phyloP scores from a whole-genome alignment of 352 stramenopile species.

The Pythium dissimile region DNA sequence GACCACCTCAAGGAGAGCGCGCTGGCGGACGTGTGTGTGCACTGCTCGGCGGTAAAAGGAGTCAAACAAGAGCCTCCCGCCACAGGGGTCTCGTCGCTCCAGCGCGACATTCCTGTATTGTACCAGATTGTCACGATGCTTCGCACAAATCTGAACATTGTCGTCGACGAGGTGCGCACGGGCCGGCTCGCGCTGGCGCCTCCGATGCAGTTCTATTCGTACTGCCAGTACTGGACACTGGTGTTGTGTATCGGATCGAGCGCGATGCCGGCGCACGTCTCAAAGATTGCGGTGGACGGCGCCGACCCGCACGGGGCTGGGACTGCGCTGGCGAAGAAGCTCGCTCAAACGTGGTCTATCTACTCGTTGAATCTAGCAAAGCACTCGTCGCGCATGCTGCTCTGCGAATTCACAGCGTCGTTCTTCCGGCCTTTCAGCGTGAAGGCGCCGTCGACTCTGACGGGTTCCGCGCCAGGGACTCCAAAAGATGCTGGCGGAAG shows the following conservation, averaged over 20 bases:
- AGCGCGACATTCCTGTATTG: conserved; percentile 62
- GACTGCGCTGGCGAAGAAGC: conserved; percentile 30
- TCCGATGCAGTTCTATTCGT: conserved; percentile 39
- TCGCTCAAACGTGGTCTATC: conserved; percentile 54
- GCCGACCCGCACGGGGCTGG: conserved; percentile 20
- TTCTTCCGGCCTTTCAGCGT: conserved; percentile 56
- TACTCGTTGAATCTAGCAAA: conserved; percentile 52
- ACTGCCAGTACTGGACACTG: conserved; percentile 75
- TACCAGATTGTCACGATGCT: conserved; percentile 57
- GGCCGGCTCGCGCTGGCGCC: conserved; percentile 48
- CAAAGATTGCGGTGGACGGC: conserved; percentile 46
- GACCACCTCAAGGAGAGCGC: conserved; percentile 56
- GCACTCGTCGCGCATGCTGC: conserved; percentile 46
- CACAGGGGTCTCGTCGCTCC: conserved; percentile 36
- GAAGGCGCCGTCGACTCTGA: conserved; percentile 9
- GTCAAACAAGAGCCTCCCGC: not conserved
- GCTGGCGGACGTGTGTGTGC: conserved; percentile 46
- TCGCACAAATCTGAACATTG: conserved; percentile 44
- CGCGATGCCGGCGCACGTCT: conserved; percentile 56
- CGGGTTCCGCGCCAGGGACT: conserved; percentile 13
- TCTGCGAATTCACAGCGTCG: conserved; percentile 58
- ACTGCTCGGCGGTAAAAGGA: conserved; percentile 24
- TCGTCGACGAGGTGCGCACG: conserved; percentile 65
- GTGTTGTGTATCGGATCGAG: conserved; percentile 44
- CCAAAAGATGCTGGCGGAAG: conserved; percentile 1